Base-by-base conservation (phyloP, 345 rosid genomes). In the Gossypioides kirkii region DNA sequence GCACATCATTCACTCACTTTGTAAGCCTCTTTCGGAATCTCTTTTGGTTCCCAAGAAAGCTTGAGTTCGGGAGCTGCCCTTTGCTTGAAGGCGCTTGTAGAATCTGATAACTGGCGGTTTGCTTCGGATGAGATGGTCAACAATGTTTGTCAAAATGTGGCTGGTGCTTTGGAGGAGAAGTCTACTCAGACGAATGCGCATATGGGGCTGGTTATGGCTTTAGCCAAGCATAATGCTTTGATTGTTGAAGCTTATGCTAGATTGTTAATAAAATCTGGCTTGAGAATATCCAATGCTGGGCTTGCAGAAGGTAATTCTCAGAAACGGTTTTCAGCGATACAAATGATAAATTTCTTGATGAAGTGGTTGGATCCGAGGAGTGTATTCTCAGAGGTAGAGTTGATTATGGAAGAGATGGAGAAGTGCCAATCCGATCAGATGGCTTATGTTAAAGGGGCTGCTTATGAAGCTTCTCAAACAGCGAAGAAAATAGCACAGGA, bases 61-160 rank as follows among this genome's bases (percentile, higher is more conserved):
- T 85, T 95, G 18, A 78, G 96, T 59, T 83, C 98, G 0, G 99
- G 99, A 10, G 87, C 98, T 70, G 97, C 99, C 8, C 85, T 95
- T 73, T 95, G 98, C 79, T 79, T 95, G 28, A 92, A 85, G 80
- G 90, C 96, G 59, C 97, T 95, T 3, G 94, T 92, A 73, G 98
- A 92, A 56, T 85, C 87, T 6, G 97, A 92, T 64, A 95, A 92
- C 38, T 95, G 99, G 99, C 75, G 87, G 42, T 95, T 86, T 78
- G 94, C 99, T 80, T 89, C 97, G 0, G 91, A 88, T 78, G 96
- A 95, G 73, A 88, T 92, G 94, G 93, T 95, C 70, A 92, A 92
- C 60, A 88, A 73, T 70, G 96, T 95, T 38, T 95, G 98, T 74
- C 97, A 91, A 77, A 91, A 91, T 77, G 96, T 87, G 10, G 94